phyloP scores from a whole-genome alignment of 805 yeast species.

The Pichia scutulata region DNA sequence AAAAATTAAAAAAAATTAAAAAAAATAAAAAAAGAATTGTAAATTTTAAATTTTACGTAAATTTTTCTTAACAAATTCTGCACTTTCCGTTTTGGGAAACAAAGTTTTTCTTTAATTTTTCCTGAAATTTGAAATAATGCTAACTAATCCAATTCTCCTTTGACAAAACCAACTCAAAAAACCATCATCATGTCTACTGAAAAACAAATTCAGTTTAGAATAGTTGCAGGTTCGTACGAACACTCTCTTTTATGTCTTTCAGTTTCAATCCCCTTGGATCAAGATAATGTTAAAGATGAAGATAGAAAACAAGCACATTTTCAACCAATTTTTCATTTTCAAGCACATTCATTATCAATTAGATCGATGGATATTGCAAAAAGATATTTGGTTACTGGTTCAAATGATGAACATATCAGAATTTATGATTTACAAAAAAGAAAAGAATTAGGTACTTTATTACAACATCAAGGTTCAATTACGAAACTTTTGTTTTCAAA shows the following conservation, averaged over 20 bases:
- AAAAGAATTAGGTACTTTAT: slow-evolving; percentile 83
- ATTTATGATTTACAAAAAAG: slow-evolving; percentile 91
- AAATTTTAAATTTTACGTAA: too few species aligned
- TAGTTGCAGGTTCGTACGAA: slow-evolving; percentile 92
- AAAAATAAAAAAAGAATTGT: too few species aligned
- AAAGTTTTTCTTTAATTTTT: background rate
- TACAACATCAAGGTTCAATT: slow-evolving; percentile 83
- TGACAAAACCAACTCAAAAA: too few species aligned
- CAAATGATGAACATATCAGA: slow-evolving; percentile 92
- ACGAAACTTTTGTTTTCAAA: slow-evolving; percentile 66
- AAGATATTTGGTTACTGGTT: slow-evolving; percentile 85
- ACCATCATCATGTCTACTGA: background rate
- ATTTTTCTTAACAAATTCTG: too few species aligned
- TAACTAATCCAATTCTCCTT: too few species aligned
- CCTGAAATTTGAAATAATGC: background rate
- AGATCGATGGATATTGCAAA: slow-evolving; percentile 76
- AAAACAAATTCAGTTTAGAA: slow-evolving; percentile 48
- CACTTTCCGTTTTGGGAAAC: background rate
- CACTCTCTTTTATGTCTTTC: slow-evolving; percentile 85
- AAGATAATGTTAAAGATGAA: slow-evolving; percentile 12
- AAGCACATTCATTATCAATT: slow-evolving; percentile 86
- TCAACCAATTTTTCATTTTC: slow-evolving; percentile 92
- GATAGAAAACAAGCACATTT: slow-evolving; percentile 49
- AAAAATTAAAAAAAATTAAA: too few species aligned
- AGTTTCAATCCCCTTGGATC: slow-evolving; percentile 41